A percentile compares a stretch with the other conserved stretches of the same genome.
Conservation (phyloP, 2,329 filamentous ascomycete genomes). For the Lachnellula hyalina region DNA sequence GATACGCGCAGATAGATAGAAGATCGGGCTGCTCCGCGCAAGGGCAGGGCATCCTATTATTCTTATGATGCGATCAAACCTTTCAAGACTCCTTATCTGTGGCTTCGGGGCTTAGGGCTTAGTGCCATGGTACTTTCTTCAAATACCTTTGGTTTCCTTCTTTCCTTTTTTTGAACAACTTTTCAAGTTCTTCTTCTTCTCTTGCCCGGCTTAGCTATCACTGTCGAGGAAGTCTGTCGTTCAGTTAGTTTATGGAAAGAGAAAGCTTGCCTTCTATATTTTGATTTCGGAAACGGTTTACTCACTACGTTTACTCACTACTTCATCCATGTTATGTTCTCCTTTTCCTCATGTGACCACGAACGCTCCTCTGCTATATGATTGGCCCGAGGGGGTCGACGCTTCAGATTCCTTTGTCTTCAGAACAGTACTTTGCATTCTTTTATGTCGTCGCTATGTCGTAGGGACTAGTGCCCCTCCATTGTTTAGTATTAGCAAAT, state of each 20-base stretch:
- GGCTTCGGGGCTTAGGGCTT: constrained; percentile 3
- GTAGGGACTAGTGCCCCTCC: neutral
- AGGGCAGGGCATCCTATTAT: neutral
- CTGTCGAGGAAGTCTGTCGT: too few species aligned
- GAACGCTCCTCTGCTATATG: neutral
- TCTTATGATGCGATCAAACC: constrained; percentile 2
- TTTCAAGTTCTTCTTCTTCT: neutral
- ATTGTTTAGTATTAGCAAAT: neutral
- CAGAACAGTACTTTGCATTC: neutral
- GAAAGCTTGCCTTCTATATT: neutral
- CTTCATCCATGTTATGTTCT: too few species aligned
- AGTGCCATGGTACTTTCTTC: constrained; percentile 2
- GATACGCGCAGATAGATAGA: neutral
- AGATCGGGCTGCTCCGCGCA: neutral
- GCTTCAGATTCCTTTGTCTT: neutral
- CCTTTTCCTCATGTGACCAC: neutral
- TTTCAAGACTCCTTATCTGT: constrained; percentile 17
- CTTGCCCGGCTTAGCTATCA: neutral
- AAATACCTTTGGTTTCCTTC: constrained; percentile 7
- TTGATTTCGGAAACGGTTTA: neutral
- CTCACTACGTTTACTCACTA: neutral
- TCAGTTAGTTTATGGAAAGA: neutral
- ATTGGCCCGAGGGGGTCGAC: neutral
- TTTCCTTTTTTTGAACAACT: neutral
- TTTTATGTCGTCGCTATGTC: neutral